Evolutionary conservation across 108 stramenopile genomes (phyloP), one percentile per base, ranked within the genome.

Genomic region (Nannochloropsis oceanica): DNA sequence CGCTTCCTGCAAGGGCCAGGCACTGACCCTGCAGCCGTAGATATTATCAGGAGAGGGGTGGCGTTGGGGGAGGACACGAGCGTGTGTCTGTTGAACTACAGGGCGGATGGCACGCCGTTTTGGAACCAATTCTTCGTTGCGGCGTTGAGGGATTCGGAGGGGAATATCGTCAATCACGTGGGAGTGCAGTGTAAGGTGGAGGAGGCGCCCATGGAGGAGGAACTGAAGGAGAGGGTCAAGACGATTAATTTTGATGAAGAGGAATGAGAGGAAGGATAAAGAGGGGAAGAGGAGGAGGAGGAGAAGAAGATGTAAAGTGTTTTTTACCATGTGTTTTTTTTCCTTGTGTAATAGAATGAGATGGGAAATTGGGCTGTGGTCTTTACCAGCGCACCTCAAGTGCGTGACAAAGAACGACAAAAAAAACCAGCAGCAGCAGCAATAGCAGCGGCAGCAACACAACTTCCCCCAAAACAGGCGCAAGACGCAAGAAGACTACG

Each of bases 81-180:
- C 14, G 93, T 94, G 24, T 97, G 96, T 83, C 84, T 98, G 59
- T 88, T 98, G 44, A 98, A 98, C 87, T 98, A 98, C 91, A 96
- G 95, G 92, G 95, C 97, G 25, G 97, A 98, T 91, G 96, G 96
- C 11, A 96, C 95, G 22, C 97, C 97, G 1, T 98, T 98, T 86
- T 98, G 97, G 97, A 98, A 98, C 89, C 96, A 98, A 84, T 95
- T 98, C 82, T 98, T 98, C 87, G 93, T 98, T 43, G 96, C 95
- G 25, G 94, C 97, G 12, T 88, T 98, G 81, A 90, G 96, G 80
- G 97, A 97, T 85, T 91, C 93, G 10, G 95, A 96, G 12, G 90
- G 89, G 8, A 42, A 88, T 44, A 85, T 91, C 10, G 91, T 91
- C 42, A 91, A 91, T 79, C 90, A 84, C 43, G 91, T 91, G 13